Conservation (phyloP, 345 rosid species). For the Rhizophora apiculata region DNA sequence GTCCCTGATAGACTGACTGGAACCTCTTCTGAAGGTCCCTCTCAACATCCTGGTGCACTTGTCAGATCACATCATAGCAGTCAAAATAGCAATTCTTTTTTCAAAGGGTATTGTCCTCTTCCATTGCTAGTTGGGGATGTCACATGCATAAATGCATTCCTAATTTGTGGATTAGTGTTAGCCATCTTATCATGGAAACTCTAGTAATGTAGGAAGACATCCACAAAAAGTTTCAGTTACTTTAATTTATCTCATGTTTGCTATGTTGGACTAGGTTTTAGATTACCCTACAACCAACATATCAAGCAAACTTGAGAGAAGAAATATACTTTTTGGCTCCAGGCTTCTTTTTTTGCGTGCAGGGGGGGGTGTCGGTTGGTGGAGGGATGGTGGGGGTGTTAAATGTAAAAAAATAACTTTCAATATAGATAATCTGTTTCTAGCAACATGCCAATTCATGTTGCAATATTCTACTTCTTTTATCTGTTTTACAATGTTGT, state of each 20-base stretch:
- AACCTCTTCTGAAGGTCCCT: conserved; percentile 34
- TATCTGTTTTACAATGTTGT: neutral
- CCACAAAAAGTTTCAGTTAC: neutral
- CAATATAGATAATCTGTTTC: neutral
- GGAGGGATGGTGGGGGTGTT: too few species aligned
- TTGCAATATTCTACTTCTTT: neutral
- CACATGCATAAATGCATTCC: conserved; percentile 4
- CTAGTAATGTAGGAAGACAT: neutral
- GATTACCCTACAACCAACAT: neutral
- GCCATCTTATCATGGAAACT: neutral
- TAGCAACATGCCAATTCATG: neutral
- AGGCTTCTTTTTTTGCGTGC: too few species aligned
- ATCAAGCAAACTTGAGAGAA: too few species aligned
- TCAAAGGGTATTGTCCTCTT: conserved; percentile 62
- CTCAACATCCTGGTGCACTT: conserved; percentile 39
- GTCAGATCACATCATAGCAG: conserved; percentile 43
- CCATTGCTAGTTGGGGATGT: conserved; percentile 12
- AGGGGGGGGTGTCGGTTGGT: too few species aligned
- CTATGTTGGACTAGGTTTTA: neutral
- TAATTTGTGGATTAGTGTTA: neutral
- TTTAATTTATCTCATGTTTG: neutral
- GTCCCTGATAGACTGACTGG: conserved; percentile 24
- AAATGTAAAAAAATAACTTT: too few species aligned
- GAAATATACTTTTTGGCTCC: too few species aligned
- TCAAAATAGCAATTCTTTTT: conserved; percentile 57